Evolutionary conservation across 352 stramenopile species (phyloP).

Genomic region (Aphanomyces astaci): DNA sequence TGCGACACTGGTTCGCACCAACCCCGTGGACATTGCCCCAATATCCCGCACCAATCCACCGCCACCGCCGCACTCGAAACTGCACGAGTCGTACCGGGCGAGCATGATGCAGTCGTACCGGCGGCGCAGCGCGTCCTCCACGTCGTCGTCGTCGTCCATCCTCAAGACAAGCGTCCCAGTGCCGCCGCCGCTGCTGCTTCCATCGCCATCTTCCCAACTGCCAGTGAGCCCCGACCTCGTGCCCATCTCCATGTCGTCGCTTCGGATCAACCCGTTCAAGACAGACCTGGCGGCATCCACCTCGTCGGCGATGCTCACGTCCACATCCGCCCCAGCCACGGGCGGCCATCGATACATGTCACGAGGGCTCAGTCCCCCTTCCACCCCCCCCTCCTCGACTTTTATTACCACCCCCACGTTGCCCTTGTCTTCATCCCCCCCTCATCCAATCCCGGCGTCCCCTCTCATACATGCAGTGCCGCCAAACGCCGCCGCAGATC

Average conservation of each 20-base stretch:
- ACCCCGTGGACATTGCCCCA: not conserved
- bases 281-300: not conserved
- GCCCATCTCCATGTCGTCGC: constrained; percentile 35
- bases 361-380: not conserved
- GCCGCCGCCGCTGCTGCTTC: not conserved
- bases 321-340: not conserved
- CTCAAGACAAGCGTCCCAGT: not conserved
- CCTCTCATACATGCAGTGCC: too few species aligned
- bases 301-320: not conserved
- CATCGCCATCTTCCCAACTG: not conserved
- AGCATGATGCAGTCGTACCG: constrained; percentile 12
- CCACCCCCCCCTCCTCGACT: not conserved
- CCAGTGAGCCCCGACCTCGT: constrained; percentile 52
- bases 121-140: constrained; percentile 6
- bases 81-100: constrained; percentile 7
- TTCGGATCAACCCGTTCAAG: constrained; percentile 71
- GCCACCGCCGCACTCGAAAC: not conserved
- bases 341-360: not conserved
- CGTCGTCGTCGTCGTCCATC: not conserved
- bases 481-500: too few species aligned
- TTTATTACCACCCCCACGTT: too few species aligned
- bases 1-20: not conserved
- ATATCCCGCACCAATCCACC: not conserved
- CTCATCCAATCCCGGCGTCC: too few species aligned
- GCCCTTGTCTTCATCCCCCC: too few species aligned